Evolutionary conservation across 805 yeast species (phyloP).

Genomic region (Kodamaea kaohsiungensis): DNA sequence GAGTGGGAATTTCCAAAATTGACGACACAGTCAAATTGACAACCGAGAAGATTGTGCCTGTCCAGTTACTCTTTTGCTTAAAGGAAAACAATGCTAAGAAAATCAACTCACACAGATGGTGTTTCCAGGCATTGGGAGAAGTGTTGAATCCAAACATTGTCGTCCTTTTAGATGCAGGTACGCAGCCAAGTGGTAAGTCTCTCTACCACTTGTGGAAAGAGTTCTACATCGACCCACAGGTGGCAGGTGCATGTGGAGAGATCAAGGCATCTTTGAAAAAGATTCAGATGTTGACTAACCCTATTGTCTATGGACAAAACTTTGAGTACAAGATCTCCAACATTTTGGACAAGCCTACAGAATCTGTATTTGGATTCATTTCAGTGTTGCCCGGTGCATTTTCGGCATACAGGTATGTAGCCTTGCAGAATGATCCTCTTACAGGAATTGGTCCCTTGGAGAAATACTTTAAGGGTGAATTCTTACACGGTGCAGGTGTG

Average conservation of each 20-base stretch:
- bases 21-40: constrained; percentile 56
- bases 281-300: constrained; percentile 52
- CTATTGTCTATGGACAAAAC: constrained; percentile 65
- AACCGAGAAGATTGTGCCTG: constrained; percentile 58
- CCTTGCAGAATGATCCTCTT: constrained; percentile 51
- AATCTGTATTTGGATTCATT: constrained; percentile 63
- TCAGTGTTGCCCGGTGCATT: constrained; percentile 70
- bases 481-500: constrained; percentile 56
- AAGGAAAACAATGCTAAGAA: constrained; percentile 65
- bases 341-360: constrained; percentile 66
- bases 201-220: constrained; percentile 63
- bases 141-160: constrained; percentile 59
- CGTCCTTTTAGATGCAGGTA: constrained; percentile 62
- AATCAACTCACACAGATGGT: constrained; percentile 69
- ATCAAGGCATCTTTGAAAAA: constrained; percentile 57
- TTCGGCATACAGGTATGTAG: constrained; percentile 62
- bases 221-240: constrained; percentile 55
- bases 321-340: constrained; percentile 69
- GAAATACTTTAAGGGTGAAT: constrained; percentile 68
- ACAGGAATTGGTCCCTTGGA: constrained; percentile 58
- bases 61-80: constrained; percentile 60
- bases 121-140: constrained; percentile 63
- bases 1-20: constrained; percentile 47
- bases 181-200: constrained; percentile 60
- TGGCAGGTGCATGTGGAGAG: constrained; percentile 76